These are phyloP conservation scores for Verbascum thapsus DNA, from an alignment of 257 asterid genomes.

Conservation along the genomic window DNA sequence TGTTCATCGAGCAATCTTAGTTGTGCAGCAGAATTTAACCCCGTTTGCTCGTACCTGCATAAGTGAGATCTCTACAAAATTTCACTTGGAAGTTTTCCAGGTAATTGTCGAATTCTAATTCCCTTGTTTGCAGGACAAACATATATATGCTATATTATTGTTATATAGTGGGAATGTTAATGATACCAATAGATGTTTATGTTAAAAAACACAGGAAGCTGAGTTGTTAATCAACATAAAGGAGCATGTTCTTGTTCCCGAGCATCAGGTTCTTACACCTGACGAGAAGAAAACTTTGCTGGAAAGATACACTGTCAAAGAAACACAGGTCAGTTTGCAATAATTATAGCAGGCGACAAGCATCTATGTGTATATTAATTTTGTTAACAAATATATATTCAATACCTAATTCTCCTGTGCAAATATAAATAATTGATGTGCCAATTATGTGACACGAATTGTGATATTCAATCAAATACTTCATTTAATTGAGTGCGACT, in stretches of 20 bases:
- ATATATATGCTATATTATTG: not conserved
- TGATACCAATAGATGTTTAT: no score
- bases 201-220: slow-evolving; percentile 42
- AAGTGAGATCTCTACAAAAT: slow-evolving; percentile 71
- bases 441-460: no score
- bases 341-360: not conserved
- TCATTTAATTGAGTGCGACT: no score
- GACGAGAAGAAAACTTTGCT: slow-evolving; percentile 82
- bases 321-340: slow-evolving; percentile 66
- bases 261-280: slow-evolving; percentile 69
- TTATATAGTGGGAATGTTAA: no score
- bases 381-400: no score
- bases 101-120: slow-evolving; percentile 39
- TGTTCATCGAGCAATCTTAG: slow-evolving; percentile 68
- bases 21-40: slow-evolving; percentile 80
- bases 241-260: slow-evolving; percentile 80
- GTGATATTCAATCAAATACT: no score
- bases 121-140: not conserved
- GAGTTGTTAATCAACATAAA: slow-evolving; percentile 81
- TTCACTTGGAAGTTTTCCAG: slow-evolving; percentile 87
- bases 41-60: slow-evolving; percentile 66
- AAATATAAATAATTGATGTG: not conserved
- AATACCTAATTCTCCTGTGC: not conserved
- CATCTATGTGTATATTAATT: no score
- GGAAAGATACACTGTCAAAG: slow-evolving; percentile 86